Percentiles rank a stretch among this genome's conserved stretches.
phyloP scores from a whole-genome alignment of 768 basidiomycete species.

The Panellus pusillus region DNA sequence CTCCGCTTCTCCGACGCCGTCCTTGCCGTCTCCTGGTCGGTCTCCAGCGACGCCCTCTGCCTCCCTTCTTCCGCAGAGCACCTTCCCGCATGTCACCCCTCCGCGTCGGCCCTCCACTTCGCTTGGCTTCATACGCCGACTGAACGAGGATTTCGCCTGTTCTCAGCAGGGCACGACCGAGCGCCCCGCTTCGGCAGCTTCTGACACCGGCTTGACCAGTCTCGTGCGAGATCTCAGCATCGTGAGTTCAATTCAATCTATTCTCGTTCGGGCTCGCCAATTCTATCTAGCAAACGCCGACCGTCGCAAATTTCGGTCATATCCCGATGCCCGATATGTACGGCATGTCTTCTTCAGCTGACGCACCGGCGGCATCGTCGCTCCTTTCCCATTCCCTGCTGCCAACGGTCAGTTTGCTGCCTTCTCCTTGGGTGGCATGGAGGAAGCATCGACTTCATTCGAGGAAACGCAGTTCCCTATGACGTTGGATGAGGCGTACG shows the following conservation, averaged over 20 bases:
- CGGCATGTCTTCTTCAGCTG: background rate
- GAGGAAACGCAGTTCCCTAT: background rate
- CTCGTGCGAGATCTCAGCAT: conserved; percentile 28
- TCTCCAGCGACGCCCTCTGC: conserved; percentile 17
- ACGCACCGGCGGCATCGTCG: background rate
- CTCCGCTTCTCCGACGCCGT: conserved; percentile 15
- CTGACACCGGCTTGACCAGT: conserved; percentile 23
- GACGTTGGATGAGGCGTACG: conserved; percentile 1
- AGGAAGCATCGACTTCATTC: background rate
- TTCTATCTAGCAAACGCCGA: conserved; percentile 27
- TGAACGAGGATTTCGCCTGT: conserved; percentile 11
- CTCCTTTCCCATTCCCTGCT: conserved; percentile 5
- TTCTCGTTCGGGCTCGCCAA: background rate
- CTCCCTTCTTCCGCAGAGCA: conserved; percentile 25
- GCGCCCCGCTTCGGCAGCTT: conserved; percentile 25
- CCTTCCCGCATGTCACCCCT: conserved; percentile 24
- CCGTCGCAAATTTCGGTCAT: conserved; percentile 22
- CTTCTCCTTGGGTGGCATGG: background rate
- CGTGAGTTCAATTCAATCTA: conserved; percentile 23
- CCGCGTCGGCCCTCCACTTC: conserved; percentile 37
- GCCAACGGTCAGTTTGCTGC: background rate
- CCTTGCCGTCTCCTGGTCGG: conserved; percentile 18
- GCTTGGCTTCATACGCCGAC: conserved; percentile 24
- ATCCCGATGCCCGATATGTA: conserved; percentile 12
- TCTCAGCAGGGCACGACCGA: conserved; percentile 12